These are phyloP conservation scores for Oxytropis ochrocephala DNA, from an alignment of 306 rosid species.

Conservation along the genomic window DNA sequence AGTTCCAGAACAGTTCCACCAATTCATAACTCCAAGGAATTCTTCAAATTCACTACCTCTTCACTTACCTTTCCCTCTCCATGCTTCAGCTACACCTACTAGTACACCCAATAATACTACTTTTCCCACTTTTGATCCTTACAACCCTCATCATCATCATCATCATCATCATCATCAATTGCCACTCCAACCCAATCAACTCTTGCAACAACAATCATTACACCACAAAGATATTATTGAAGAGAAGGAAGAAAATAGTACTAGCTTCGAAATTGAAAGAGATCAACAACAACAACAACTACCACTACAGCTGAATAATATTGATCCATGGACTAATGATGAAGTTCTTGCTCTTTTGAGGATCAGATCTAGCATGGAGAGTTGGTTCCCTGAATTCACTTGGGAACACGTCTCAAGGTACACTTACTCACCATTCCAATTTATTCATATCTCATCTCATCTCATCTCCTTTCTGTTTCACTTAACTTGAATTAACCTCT, in stretches of 20 bases:
- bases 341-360: slow-evolving; percentile 66
- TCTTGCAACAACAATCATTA: slow-evolving; percentile 50
- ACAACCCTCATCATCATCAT: slow-evolving; percentile 1
- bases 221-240: slow-evolving; percentile 27
- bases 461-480: not conserved
- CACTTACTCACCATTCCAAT: not conserved
- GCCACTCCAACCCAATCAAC: slow-evolving; percentile 34
- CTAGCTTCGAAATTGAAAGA: slow-evolving; percentile 27
- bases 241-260: not conserved
- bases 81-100: slow-evolving; percentile 9
- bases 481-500: not conserved
- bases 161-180: slow-evolving; percentile 9
- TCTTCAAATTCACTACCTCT: slow-evolving; percentile 45
- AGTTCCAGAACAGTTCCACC: slow-evolving; percentile 84
- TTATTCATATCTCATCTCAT: not conserved
- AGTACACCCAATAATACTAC: not conserved
- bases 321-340: slow-evolving; percentile 62
- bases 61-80: slow-evolving; percentile 58
- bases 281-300: slow-evolving; percentile 25
- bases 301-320: not conserved
- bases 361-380: slow-evolving; percentile 85
- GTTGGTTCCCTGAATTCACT: slow-evolving; percentile 77
- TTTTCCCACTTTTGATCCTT: slow-evolving; percentile 30
- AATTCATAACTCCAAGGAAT: slow-evolving; percentile 64
- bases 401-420: slow-evolving; percentile 93